Percentiles rank a stretch among this genome's conserved stretches.
Conservation (phyloP, 2,329 filamentous ascomycete species). For the Colletotrichum sp. region DNA sequence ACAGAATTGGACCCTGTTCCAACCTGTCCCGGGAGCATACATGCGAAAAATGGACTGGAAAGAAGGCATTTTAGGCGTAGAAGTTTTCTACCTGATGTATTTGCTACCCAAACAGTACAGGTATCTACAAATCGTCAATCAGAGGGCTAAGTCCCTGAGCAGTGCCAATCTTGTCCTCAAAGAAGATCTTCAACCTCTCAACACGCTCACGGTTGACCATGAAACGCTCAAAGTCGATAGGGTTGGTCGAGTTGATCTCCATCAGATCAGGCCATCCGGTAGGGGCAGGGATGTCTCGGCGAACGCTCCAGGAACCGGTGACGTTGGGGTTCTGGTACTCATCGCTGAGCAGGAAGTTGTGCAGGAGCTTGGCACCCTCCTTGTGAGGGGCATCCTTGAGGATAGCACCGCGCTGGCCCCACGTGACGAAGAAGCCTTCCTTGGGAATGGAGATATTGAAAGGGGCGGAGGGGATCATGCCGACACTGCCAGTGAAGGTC, state of each 20-base stretch:
- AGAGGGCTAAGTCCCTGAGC: slow-evolving; percentile 46
- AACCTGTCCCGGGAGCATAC: background rate
- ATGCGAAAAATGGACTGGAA: background rate
- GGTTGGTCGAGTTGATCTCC: slow-evolving; percentile 35
- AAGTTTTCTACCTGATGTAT: background rate
- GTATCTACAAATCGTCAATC: slow-evolving; percentile 24
- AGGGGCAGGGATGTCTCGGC: slow-evolving; percentile 35
- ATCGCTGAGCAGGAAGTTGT: slow-evolving; percentile 48
- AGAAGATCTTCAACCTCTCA: slow-evolving; percentile 45
- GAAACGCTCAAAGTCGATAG: slow-evolving; percentile 40
- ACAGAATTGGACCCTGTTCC: background rate
- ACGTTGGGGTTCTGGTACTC: slow-evolving; percentile 37
- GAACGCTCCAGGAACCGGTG: slow-evolving; percentile 34
- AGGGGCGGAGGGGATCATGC: slow-evolving; percentile 19
- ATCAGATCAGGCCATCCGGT: slow-evolving; percentile 33
- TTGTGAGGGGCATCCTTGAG: slow-evolving; percentile 51
- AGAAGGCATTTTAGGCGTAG: background rate
- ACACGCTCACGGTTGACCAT: slow-evolving; percentile 46
- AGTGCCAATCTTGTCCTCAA: slow-evolving; percentile 46
- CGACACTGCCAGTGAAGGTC: slow-evolving; percentile 33
- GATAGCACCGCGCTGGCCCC: slow-evolving; percentile 54
- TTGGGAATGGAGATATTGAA: slow-evolving; percentile 35
- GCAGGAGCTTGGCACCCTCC: slow-evolving; percentile 55
- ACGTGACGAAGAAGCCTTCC: slow-evolving; percentile 46
- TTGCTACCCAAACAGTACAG: background rate